Evolutionary conservation across 1,139 yeast species (phyloP).

Genomic region (Yamadazyma sp.): DNA sequence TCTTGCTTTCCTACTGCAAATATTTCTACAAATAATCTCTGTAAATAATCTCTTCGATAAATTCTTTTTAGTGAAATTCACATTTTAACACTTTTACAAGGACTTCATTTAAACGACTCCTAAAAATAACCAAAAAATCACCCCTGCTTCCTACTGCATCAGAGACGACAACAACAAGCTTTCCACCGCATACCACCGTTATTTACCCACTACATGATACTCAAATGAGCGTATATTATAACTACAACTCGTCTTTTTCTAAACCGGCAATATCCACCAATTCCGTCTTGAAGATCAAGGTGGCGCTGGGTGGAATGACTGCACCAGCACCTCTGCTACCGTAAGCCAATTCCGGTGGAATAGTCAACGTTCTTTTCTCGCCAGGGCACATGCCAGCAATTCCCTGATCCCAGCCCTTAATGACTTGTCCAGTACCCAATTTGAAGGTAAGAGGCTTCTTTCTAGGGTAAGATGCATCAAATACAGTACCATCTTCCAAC

Average conservation of each 20-base stretch:
- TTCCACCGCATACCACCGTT: too few species aligned
- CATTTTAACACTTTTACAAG: too few species aligned
- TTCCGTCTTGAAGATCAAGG: conserved; percentile 58
- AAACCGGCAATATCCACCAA: conserved; percentile 49
- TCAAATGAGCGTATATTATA: not conserved
- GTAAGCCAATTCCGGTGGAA: conserved; percentile 77
- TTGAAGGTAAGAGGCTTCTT: conserved; percentile 66
- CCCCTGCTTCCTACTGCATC: too few species aligned
- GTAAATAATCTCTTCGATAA: too few species aligned
- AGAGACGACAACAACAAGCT: too few species aligned
- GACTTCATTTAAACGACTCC: too few species aligned
- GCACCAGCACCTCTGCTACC: conserved; percentile 78
- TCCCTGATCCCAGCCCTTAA: conserved; percentile 89
- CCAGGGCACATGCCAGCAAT: conserved; percentile 79
- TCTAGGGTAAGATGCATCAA: conserved; percentile 72
- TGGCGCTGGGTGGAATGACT: conserved; percentile 68
- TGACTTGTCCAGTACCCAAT: conserved; percentile 76
- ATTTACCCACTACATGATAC: too few species aligned
- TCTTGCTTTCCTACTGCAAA: too few species aligned
- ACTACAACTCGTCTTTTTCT: conserved; percentile 16
- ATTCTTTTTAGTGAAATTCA: not conserved
- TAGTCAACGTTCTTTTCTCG: conserved; percentile 73
- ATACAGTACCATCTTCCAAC: conserved; percentile 64
- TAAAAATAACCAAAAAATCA: too few species aligned
- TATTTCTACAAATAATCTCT: too few species aligned